These are phyloP conservation scores for Haberlea rhodopensis DNA, from an alignment of 257 asterid genomes.

Conservation along the genomic window DNA sequence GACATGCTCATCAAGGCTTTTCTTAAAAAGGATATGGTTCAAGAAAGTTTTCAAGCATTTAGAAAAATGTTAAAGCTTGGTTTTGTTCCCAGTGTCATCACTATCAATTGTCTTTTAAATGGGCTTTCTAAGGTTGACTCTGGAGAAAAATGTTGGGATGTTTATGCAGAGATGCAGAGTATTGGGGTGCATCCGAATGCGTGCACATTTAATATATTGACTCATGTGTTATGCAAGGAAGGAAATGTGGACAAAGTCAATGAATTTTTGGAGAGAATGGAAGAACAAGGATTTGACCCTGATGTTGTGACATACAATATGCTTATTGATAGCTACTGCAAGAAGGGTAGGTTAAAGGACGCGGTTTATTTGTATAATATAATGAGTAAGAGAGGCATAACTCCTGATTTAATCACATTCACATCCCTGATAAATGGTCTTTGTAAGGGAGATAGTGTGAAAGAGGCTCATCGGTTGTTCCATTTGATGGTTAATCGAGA, in stretches of 20 bases:
- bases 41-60: conserved; percentile 51
- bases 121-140: conserved; percentile 53
- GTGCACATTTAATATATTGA: conserved; percentile 71
- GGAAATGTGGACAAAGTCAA: conserved; percentile 65
- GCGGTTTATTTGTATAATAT: conserved; percentile 69
- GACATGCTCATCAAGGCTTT: conserved; percentile 90
- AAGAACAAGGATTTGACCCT: conserved; percentile 77
- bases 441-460: conserved; percentile 58
- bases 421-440: conserved; percentile 71
- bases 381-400: conserved; percentile 56
- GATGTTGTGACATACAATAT: conserved; percentile 74
- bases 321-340: conserved; percentile 71
- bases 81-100: conserved; percentile 56
- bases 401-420: conserved; percentile 75
- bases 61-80: conserved; percentile 49
- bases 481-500: conserved; percentile 65
- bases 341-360: conserved; percentile 64
- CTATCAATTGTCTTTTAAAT: conserved; percentile 59
- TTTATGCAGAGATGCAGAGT: conserved; percentile 56
- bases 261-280: conserved; percentile 68
- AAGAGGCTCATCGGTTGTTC: conserved; percentile 67
- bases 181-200: conserved; percentile 63
- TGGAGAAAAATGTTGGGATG: conserved; percentile 66
- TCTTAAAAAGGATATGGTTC: conserved; percentile 52
- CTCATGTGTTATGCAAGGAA: conserved; percentile 60